Percentiles rank a stretch among this genome's conserved stretches.
These are phyloP conservation scores for Helotiales sp. DNA, from an alignment of 2,329 filamentous ascomycete genomes.

Conservation along the genomic window DNA sequence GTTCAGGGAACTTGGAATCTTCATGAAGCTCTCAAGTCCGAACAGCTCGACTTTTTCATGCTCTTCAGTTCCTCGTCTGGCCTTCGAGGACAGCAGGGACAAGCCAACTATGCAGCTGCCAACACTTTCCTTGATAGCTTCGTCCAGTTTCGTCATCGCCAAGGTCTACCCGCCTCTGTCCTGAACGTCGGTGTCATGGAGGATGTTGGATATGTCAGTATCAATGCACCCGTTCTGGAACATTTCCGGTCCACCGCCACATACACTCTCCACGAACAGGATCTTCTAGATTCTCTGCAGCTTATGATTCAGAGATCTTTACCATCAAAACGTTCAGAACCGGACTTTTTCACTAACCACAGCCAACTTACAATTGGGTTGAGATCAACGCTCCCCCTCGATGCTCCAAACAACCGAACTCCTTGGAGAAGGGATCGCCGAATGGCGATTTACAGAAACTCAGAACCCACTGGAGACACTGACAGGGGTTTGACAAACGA, in stretches of 20 bases:
- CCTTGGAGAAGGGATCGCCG: background rate
- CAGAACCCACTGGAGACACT: background rate
- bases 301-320: background rate
- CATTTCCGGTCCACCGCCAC: background rate
- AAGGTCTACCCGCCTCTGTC: background rate
- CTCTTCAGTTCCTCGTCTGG: background rate
- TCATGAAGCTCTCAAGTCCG: background rate
- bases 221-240: background rate
- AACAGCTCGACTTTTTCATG: background rate
- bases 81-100: background rate
- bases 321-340: background rate
- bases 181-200: background rate
- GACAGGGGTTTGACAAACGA: background rate
- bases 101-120: background rate
- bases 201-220: background rate
- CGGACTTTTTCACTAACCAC: background rate
- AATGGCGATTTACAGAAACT: background rate
- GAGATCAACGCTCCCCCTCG: background rate
- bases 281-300: background rate
- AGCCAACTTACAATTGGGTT: background rate
- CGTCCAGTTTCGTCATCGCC: background rate
- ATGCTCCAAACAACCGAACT: background rate
- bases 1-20: background rate
- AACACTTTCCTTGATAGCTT: background rate
- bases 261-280: background rate